Base-by-base conservation (phyloP, 2,329 filamentous ascomycete species). In the Nigrograna mackinnonii region DNA sequence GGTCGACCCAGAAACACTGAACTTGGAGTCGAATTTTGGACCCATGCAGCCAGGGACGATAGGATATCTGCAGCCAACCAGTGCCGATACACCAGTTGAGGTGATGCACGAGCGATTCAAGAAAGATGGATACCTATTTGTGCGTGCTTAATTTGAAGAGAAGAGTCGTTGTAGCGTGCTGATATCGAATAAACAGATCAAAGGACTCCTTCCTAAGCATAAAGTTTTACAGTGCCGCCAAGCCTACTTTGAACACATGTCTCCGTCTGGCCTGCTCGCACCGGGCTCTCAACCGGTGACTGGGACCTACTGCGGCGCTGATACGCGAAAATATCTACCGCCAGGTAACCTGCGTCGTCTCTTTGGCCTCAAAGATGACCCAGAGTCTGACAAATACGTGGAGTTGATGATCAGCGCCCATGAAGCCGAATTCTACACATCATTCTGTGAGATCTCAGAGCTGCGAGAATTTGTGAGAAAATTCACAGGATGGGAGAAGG, bases 171-270 rank as follows among this genome's bases (percentile, higher is more conserved):
- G 9, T 28, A 45, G 24, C 24, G 9, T 28, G n/a, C 24, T 28
- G 9, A 28, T 28, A 9, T 9, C 9, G n/a, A n/a, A 28, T 28
- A 28, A 13, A 9, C 9, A 17, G 31, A 38, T 46, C 33, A 46
- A 46, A 34, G 12, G 20, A 22, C 35, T 46, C 22, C 18, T 43
- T 17, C 44, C 33, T 9, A 28, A 30, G n/a, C 38, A 42, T 16
- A 37, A 41, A 17, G 43, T 42, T 16, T 18, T 46, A n/a, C 24
- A 41, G 28, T 42, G 39, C 26, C 44, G 39, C 22, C n/a, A 26
- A 31, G 44, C 35, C 13, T 46, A 46, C 39, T 46, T 46, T 24
- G 21, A 32, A 20, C 35, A 43, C 22, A 39, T 46, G 35, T 30
- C 44, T 2, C 44, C 39, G 13, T 43, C 39, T 13, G 35, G 19